Base-by-base conservation (phyloP, 768 basidiomycete species). In the Mycena leptocephala region DNA sequence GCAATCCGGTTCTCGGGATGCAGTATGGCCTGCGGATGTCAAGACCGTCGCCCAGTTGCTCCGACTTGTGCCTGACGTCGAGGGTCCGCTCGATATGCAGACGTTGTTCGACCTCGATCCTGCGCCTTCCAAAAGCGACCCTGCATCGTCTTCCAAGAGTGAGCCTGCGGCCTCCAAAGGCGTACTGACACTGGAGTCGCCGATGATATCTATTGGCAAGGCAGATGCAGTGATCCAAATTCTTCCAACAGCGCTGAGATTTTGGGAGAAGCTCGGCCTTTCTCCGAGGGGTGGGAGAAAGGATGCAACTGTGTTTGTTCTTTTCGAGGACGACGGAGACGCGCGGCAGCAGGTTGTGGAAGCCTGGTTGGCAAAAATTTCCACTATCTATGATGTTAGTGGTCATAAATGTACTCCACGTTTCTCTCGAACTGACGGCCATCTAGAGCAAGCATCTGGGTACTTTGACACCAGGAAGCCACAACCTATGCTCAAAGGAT, bases 241-340 rank as follows among this genome's bases (percentile, higher is more conserved):
- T 22, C 83, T 91, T 18, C 93, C 95, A 2, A 84, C 95, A 5
- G 93, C 95, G 0, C 81, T 97, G 28, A 89, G 93, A 2, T 97
- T 96, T 82, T 97, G 96, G 96, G 93, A 95, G 78, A 97, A 96
- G 82, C 88, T 96, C 16, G 95, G 95, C 0, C 81, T 97, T 55
- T 87, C 88, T 20, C 96, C 96, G 0, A 88, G 90, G 59, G 89
- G 89, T 41, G 96, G 96, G 9, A 86, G 85, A 72, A 96, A 97
- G 84, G 88, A 96, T 78, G 87, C 95, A 5, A 89, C 87, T 2
- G 91, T 90, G 1, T 95, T 93, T 82, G 91, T 93, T 0, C 84
- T 96, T 59, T 94, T 92, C 68, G 95, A 96, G 78, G 91, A 92
- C 26, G 87, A 88, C 13, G 89, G 88, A 2, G 86, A 87, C 26